Conservation (phyloP, 257 asterid genomes). For the Striga asiatica region DNA sequence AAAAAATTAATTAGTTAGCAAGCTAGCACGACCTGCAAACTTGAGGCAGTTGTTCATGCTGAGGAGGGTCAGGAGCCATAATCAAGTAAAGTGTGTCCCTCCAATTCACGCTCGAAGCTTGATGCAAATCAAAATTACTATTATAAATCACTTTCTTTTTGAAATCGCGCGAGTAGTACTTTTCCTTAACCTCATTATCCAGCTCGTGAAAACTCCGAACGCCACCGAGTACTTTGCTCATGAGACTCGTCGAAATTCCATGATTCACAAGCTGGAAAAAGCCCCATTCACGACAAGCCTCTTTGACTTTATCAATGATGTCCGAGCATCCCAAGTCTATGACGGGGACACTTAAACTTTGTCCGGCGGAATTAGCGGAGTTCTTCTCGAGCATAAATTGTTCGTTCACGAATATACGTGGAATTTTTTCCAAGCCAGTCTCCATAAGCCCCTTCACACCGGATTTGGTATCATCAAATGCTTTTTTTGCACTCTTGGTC, state of each 20-base stretch:
- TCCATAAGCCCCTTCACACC: not conserved
- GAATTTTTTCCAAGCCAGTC: not conserved
- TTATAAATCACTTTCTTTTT: slow-evolving; percentile 10
- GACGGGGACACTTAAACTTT: slow-evolving; percentile 14
- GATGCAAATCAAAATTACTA: slow-evolving; percentile 18
- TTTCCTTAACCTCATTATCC: slow-evolving; percentile 18
- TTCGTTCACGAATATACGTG: slow-evolving; percentile 8
- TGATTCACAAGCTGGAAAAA: slow-evolving; percentile 25
- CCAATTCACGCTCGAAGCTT: slow-evolving; percentile 25
- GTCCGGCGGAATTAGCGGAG: not conserved
- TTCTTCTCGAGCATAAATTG: slow-evolving; percentile 1
- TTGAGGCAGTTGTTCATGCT: slow-evolving; percentile 11
- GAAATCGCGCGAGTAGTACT: slow-evolving; percentile 22
- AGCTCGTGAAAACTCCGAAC: slow-evolving; percentile 22
- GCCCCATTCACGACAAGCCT: slow-evolving; percentile 22
- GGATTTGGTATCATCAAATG: not conserved
- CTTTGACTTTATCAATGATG: slow-evolving; percentile 9
- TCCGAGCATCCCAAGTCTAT: slow-evolving; percentile 11
- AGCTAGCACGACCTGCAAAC: slow-evolving; percentile 9
- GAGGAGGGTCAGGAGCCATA: slow-evolving; percentile 23
- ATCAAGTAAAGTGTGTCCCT: slow-evolving; percentile 21
- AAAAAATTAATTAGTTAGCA: too few species aligned
- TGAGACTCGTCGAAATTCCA: slow-evolving; percentile 14
- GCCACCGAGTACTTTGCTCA: slow-evolving; percentile 16
- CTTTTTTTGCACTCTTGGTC: not conserved